These are phyloP conservation scores for Irineochytrium annulatum DNA, from an alignment of 192 early-diverging fungal genomes.

Conservation along the genomic window DNA sequence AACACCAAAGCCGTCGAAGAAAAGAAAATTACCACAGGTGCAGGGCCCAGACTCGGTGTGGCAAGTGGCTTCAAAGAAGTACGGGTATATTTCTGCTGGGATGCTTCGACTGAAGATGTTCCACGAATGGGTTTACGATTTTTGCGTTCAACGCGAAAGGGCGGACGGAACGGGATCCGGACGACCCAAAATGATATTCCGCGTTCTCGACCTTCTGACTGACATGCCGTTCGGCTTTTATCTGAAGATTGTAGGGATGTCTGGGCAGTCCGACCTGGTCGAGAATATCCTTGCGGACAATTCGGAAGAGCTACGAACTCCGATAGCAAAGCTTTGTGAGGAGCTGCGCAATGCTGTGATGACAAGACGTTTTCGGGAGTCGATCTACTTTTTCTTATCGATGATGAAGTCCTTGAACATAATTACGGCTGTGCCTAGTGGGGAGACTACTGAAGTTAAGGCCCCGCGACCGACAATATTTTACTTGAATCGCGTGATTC, in stretches of 20 bases:
- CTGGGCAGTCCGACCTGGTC: neutral
- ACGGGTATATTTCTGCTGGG: constrained; percentile 14
- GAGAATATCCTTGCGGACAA: neutral
- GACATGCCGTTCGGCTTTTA: constrained; percentile 38
- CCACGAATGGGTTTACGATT: constrained; percentile 30
- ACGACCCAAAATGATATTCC: too few species aligned
- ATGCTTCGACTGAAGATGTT: constrained; percentile 14
- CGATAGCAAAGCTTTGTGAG: neutral
- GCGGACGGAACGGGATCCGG: too few species aligned
- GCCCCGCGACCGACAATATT: too few species aligned
- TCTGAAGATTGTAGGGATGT: constrained; percentile 29
- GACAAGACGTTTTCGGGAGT: neutral
- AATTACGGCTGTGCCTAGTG: neutral
- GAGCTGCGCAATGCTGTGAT: neutral
- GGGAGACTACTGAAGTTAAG: neutral
- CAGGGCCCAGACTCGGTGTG: too few species aligned
- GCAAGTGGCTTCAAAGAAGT: constrained; percentile 26
- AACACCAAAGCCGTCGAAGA: neutral
- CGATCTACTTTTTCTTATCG: neutral
- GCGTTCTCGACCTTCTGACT: constrained; percentile 11
- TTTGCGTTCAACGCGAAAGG: constrained; percentile 5
- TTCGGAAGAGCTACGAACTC: neutral
- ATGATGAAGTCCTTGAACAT: neutral
- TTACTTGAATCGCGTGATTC: constrained; percentile 14
- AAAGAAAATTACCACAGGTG: too few species aligned